These are phyloP conservation scores for Desmodesmus armatus DNA, from an alignment of 139 green algal species.

Conservation along the genomic window DNA sequence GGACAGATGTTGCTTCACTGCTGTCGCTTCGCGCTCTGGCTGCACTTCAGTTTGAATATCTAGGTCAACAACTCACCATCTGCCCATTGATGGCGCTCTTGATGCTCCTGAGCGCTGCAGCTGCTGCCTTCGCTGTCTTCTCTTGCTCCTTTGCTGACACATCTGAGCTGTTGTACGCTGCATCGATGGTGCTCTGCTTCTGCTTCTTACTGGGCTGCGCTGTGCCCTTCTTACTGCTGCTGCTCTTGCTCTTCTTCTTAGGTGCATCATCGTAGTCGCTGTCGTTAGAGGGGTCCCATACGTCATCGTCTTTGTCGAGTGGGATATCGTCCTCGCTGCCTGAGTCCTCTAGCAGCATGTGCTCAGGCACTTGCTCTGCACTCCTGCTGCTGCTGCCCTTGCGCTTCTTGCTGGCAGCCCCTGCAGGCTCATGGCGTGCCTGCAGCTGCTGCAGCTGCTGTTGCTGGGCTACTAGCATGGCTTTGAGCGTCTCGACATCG, in stretches of 20 bases:
- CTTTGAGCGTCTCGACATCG: conserved; percentile 6
- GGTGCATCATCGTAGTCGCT: conserved; percentile 21
- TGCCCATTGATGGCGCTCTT: conserved; percentile 31
- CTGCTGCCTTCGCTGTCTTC: conserved; percentile 24
- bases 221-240: neutral
- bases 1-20: no score
- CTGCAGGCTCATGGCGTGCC: no score
- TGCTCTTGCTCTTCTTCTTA: conserved; percentile 25
- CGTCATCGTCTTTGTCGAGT: conserved; percentile 9
- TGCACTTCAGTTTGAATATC: neutral
- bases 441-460: conserved; percentile 28
- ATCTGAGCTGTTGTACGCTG: neutral
- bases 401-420: no score
- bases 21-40: no score
- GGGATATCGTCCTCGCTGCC: no score
- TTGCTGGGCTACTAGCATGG: conserved; percentile 23
- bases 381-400: neutral
- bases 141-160: neutral
- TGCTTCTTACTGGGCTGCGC: conserved; percentile 22
- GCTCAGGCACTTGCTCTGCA: neutral
- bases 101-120: conserved; percentile 21
- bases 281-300: conserved; percentile 20
- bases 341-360: neutral
- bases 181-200: conserved; percentile 12
- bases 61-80: conserved; percentile 25